phyloP scores from a whole-genome alignment of 495 filamentous ascomycete species.

The Penicillium parvum region DNA sequence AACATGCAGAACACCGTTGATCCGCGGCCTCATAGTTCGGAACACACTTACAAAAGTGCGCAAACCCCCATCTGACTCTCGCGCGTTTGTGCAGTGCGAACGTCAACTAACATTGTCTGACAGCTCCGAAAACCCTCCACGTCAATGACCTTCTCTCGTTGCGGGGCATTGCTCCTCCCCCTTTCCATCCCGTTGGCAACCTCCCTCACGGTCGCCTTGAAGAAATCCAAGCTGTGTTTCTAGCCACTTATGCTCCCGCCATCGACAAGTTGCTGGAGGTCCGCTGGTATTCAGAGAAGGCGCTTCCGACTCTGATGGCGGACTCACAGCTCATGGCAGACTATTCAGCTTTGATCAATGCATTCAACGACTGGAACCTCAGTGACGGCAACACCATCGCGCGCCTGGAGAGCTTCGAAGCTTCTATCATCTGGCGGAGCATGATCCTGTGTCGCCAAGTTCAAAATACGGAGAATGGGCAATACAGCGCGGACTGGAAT shows the following conservation, averaged over 20 bases:
- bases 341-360: conserved; percentile 56
- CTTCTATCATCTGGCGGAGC: conserved; percentile 67
- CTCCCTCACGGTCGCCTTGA: conserved; percentile 52
- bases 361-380: conserved; percentile 42
- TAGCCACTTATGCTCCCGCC: conserved; percentile 69
- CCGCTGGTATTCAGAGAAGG: conserved; percentile 67
- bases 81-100: not conserved
- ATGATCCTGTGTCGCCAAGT: conserved; percentile 46
- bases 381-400: conserved; percentile 38
- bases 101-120: conserved; percentile 7
- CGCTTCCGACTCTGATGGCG: conserved; percentile 47
- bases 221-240: conserved; percentile 70
- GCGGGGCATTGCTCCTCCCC: conserved; percentile 57
- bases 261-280: conserved; percentile 80
- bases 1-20: conserved; percentile 36
- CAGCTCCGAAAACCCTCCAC: conserved; percentile 62
- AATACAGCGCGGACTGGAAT: conserved; percentile 43
- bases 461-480: conserved; percentile 34
- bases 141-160: conserved; percentile 72
- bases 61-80: not conserved
- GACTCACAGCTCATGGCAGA: conserved; percentile 58
- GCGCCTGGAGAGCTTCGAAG: conserved; percentile 60
- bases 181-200: conserved; percentile 52
- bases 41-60: conserved; percentile 38
- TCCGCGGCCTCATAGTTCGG: conserved; percentile 20